phyloP scores from a whole-genome alignment of 1,284 basidiomycete genomes.

The Lignosus rhinocerotis region DNA sequence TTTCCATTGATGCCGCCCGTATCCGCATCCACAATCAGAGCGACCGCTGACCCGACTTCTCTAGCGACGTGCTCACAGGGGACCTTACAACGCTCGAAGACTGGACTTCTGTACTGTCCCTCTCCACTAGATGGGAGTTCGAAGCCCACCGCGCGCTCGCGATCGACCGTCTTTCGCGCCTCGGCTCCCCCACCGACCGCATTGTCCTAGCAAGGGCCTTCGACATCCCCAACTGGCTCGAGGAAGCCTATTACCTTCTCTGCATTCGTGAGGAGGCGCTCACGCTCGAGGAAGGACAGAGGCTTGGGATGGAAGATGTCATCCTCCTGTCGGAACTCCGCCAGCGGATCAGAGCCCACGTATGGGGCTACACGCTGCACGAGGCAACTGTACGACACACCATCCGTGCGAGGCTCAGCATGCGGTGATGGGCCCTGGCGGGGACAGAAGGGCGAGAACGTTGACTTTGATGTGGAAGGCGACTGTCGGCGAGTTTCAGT shows the following conservation, averaged over 20 bases:
- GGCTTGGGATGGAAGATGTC: slow-evolving; percentile 27
- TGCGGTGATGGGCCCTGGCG: neutral
- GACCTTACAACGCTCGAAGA: slow-evolving; percentile 27
- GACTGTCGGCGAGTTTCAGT: neutral
- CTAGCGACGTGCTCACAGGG: slow-evolving; percentile 21
- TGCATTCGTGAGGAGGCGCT: slow-evolving; percentile 26
- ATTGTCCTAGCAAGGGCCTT: slow-evolving; percentile 28
- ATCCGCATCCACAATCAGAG: neutral
- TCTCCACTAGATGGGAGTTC: slow-evolving; percentile 30
- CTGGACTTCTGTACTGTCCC: slow-evolving; percentile 32
- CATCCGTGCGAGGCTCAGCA: slow-evolving; percentile 1
- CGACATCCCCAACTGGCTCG: slow-evolving; percentile 27
- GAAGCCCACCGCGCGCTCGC: slow-evolving; percentile 26
- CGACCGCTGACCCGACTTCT: neutral
- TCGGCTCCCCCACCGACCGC: slow-evolving; percentile 26
- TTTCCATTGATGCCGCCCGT: neutral
- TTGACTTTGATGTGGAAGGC: neutral
- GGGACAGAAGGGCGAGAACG: neutral
- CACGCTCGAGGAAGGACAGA: slow-evolving; percentile 26
- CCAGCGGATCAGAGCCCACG: slow-evolving; percentile 4
- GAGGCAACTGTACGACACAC: slow-evolving; percentile 10
- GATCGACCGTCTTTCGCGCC: slow-evolving; percentile 23
- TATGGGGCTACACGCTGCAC: neutral
- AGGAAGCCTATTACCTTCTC: slow-evolving; percentile 24
- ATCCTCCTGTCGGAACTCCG: slow-evolving; percentile 23